Percentiles rank a stretch among this genome's conserved stretches.
These are phyloP conservation scores for Phytophthora ramorum DNA, from an alignment of 352 stramenopile species.

Conservation along the genomic window DNA sequence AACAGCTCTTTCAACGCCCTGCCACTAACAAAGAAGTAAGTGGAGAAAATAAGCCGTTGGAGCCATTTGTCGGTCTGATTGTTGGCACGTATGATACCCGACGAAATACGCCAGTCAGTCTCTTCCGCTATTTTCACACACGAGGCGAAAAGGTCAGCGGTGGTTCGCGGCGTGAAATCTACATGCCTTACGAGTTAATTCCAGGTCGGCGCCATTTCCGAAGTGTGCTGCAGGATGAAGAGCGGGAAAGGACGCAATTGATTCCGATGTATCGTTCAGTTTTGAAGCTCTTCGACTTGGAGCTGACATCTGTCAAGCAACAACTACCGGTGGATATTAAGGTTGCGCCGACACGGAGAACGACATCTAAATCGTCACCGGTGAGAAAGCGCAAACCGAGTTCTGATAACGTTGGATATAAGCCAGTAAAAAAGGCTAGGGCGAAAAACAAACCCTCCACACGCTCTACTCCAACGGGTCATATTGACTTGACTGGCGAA, in stretches of 20 bases:
- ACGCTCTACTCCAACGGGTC: slow-evolving; percentile 12
- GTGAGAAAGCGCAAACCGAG: slow-evolving; percentile 51
- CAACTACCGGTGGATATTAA: slow-evolving; percentile 14
- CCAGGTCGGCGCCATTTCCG: slow-evolving; percentile 58
- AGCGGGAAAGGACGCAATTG: slow-evolving; percentile 31
- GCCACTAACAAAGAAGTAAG: slow-evolving; percentile 21
- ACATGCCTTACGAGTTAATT: slow-evolving; percentile 77
- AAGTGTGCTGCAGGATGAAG: slow-evolving; percentile 56
- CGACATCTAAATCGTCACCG: slow-evolving; percentile 12
- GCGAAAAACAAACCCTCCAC: slow-evolving; percentile 27
- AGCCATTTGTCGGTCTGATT: slow-evolving; percentile 96
- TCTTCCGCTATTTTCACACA: slow-evolving; percentile 90
- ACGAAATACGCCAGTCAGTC: slow-evolving; percentile 68
- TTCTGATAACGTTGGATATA: slow-evolving; percentile 27
- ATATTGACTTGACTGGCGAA: slow-evolving; percentile 41
- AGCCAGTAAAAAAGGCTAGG: slow-evolving; percentile 40
- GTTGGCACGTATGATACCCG: slow-evolving; percentile 93
- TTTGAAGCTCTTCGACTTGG: slow-evolving; percentile 36
- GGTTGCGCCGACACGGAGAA: not conserved
- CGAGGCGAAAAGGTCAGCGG: slow-evolving; percentile 74
- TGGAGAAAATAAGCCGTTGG: slow-evolving; percentile 37
- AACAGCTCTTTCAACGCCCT: slow-evolving; percentile 87
- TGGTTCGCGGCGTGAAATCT: slow-evolving; percentile 52
- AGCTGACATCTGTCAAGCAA: slow-evolving; percentile 6
- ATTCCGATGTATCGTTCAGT: slow-evolving; percentile 57